Percentiles rank a stretch among this genome's conserved stretches.
Conservation (phyloP, 2,329 filamentous ascomycete species). For the Penicillium paneum region DNA sequence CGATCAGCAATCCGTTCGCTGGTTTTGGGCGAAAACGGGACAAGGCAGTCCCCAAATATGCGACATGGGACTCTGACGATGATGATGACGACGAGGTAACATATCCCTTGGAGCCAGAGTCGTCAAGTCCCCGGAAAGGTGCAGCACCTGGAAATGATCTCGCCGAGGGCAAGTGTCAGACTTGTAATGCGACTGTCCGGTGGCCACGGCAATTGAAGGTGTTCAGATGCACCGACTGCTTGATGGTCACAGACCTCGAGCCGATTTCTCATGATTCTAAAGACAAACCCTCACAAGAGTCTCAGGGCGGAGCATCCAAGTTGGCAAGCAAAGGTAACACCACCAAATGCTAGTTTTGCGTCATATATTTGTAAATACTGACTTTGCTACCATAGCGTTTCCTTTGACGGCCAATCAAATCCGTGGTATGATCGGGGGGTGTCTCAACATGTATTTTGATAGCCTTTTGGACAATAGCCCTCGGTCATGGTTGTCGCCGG, state of each 20-base stretch:
- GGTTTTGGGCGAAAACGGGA: slow-evolving; percentile 50
- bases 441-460: slow-evolving; percentile 51
- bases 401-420: slow-evolving; percentile 61
- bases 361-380: neutral
- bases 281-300: slow-evolving; percentile 3
- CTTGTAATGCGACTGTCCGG: slow-evolving; percentile 74
- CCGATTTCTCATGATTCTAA: slow-evolving; percentile 33
- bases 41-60: slow-evolving; percentile 49
- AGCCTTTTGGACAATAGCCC: slow-evolving; percentile 34
- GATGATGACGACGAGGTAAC: slow-evolving; percentile 38
- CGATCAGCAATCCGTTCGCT: slow-evolving; percentile 74
- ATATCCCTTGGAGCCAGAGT: slow-evolving; percentile 33
- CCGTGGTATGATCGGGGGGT: slow-evolving; percentile 55
- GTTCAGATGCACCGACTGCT: slow-evolving; percentile 79
- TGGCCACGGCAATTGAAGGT: slow-evolving; percentile 71
- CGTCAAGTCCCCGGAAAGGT: slow-evolving; percentile 41
- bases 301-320: slow-evolving; percentile 1
- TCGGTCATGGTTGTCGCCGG: slow-evolving; percentile 18
- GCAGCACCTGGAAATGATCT: slow-evolving; percentile 54
- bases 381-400: slow-evolving; percentile 29
- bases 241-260: slow-evolving; percentile 78
- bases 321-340: slow-evolving; percentile 13
- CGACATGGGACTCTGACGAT: slow-evolving; percentile 47
- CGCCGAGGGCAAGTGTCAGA: slow-evolving; percentile 74
- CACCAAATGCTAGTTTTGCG: neutral